Evolutionary conservation across 169 alveolate species (phyloP).

Genomic region (Perkinsus chesapeaki): DNA sequence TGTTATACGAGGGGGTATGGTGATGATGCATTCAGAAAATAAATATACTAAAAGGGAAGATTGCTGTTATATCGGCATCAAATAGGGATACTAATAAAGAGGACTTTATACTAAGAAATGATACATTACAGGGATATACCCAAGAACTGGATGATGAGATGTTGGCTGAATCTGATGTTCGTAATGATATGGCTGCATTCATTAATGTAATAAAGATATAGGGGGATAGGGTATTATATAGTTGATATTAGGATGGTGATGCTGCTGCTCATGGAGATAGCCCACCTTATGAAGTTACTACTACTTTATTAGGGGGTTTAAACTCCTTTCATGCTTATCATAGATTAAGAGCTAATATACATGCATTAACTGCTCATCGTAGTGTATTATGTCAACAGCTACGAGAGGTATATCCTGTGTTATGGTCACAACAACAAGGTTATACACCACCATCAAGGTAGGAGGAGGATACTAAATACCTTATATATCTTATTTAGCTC

Average conservation of each 20-base stretch:
- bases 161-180: not conserved
- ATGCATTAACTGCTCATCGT: not conserved
- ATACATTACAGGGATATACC: not conserved
- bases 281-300: not conserved
- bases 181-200: not conserved
- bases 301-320: not conserved
- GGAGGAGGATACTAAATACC: too few species aligned
- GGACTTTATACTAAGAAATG: not conserved
- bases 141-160: not conserved
- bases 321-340: not conserved
- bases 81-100: not conserved
- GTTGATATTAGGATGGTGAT: not conserved
- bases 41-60: not conserved
- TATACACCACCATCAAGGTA: too few species aligned
- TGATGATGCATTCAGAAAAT: not conserved
- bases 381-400: not conserved
- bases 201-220: not conserved
- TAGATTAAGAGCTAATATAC: not conserved
- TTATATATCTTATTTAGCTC: not conserved
- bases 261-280: not conserved
- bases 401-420: not conserved
- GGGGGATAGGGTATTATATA: not conserved
- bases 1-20: too few species aligned
- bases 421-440: not conserved
- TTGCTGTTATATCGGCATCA: not conserved